Evolutionary conservation across 2,329 filamentous ascomycete species (phyloP), one percentile per base, ranked within the genome.

Genomic region (Pseudocercospora fuligena): DNA sequence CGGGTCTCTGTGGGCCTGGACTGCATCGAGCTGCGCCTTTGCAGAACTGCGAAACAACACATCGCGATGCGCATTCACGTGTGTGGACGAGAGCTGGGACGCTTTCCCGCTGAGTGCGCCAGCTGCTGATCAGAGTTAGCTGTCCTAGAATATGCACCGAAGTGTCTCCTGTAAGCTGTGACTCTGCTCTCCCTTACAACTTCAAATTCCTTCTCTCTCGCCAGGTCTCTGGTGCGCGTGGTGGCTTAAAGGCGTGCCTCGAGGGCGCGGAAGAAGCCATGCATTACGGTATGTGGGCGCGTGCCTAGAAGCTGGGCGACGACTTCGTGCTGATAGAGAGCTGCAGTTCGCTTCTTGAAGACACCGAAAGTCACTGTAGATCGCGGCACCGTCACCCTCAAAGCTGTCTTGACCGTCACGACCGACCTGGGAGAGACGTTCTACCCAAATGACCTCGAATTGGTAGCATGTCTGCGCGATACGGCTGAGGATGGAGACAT

Each of bases 361-460:
- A 80, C 86, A 1, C 89, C 90, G 9, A 81, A 82, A 63, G 78
- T 84, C 47, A 73, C 76, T 49, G 76, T 78, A 65, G 80, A 82
- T 62, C 66, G 74, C 27, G 79, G 80, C 31, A 72, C 73, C 16
- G 74, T 83, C 64, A 75, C 77, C 16, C 77, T 88, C 64, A 84
- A 80, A 66, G 80, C 83, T 57, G 80, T 88, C 31, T 80, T 91
- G 66, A 89, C 89, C 46, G 84, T 92, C 73, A 89, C 88, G 11
- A 91, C 89, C 25, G 90, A 92, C 74, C 81, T 92, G 7, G 90
- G 90, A 19, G 89, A 91, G 72, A 83, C 83, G 0, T 89, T 90
- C 73, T 82, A 87, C 51, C 81, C 83, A n/a, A 73, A 80, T 53
- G 78, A 85, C 72, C 71, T 84, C 23, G 73, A 79, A 12, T 74